phyloP scores from a whole-genome alignment of 176 grass and related monocot genomes.

The Musa schizocarpa region DNA sequence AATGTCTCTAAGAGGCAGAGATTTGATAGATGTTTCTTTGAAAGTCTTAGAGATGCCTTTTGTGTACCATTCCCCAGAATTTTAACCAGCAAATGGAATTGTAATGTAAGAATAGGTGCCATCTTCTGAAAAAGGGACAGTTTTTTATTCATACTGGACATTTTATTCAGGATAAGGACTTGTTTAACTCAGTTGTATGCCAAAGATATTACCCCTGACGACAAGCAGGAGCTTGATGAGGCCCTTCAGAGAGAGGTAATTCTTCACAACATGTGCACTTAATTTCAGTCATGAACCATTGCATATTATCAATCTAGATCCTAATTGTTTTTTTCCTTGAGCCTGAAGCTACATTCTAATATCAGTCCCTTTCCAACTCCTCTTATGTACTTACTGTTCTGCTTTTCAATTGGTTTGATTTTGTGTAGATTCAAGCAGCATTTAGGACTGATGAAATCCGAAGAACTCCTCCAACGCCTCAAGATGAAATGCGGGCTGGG shows the following conservation, averaged over 20 bases:
- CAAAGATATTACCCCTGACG: constrained; percentile 15
- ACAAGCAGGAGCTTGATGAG: constrained; percentile 23
- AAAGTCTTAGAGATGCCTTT: background rate
- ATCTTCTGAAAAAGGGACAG: no score
- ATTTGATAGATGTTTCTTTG: no score
- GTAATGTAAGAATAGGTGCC: background rate
- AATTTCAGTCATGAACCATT: no score
- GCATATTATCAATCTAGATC: background rate
- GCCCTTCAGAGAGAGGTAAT: constrained; percentile 19
- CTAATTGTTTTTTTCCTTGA: background rate
- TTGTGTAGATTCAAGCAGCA: constrained; percentile 78
- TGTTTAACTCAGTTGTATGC: constrained; percentile 11
- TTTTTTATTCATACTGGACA: background rate
- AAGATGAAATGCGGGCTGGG: constrained; percentile 88
- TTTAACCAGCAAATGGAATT: no score
- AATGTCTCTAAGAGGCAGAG: no score
- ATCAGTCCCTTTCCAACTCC: no score
- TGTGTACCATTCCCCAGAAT: background rate
- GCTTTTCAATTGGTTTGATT: background rate
- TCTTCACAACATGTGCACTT: background rate
- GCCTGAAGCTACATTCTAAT: background rate
- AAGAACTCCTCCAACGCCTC: constrained; percentile 66
- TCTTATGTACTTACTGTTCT: no score
- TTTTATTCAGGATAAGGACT: constrained; percentile 14
- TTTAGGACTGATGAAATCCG: constrained; percentile 95